Evolutionary conservation across 83 land plant genomes (phyloP), one percentile per base, ranked within the genome.

Genomic region (Picea abies): DNA sequence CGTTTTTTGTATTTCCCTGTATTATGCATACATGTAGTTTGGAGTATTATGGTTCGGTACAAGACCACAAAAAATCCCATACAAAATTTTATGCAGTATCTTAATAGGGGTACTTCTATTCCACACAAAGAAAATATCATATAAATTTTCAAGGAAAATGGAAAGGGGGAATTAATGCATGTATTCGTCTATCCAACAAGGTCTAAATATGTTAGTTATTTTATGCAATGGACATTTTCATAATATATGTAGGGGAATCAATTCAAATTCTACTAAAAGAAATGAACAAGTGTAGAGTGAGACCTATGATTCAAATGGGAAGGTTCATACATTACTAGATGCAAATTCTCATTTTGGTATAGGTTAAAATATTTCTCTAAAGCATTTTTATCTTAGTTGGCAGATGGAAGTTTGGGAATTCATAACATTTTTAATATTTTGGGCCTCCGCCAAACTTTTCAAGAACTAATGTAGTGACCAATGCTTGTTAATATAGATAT

Each of bases 251-350:
- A 80, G 67, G 82, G 67, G 41, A 41, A 66, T 60, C 19, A 80
- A 20, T 44, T 63, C 63, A 22, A 80, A 56, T 80, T 63, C 72
- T 39, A 63, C 23, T 63, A 25, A 56, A 23, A 80, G 70, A 41
- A 63, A 39, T 20, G 70, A 39, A 23, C 66, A 80, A 80, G 11
- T 47, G 76, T 44, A 71, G 76, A 71, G 76, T 71, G 76, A 71
- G 76, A 71, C 14, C 12, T 80, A 25, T 63, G 63, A 61, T 9
- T 56, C 67, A 12, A 80, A 80, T 35, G 72, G 56, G 72, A 80
- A 80, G 67, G 72, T 9, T 41, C 76, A 71, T 71, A 71, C 76
- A 2, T 71, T 39, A 71, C 35, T 71, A 71, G 76, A 71, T 39
- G 12, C 76, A 17, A 71, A 71, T 39, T 47, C 41, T 39, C 76